Evolutionary conservation across 2,329 filamentous ascomycete species (phyloP).

Genomic region (Penicillium decumbens): DNA sequence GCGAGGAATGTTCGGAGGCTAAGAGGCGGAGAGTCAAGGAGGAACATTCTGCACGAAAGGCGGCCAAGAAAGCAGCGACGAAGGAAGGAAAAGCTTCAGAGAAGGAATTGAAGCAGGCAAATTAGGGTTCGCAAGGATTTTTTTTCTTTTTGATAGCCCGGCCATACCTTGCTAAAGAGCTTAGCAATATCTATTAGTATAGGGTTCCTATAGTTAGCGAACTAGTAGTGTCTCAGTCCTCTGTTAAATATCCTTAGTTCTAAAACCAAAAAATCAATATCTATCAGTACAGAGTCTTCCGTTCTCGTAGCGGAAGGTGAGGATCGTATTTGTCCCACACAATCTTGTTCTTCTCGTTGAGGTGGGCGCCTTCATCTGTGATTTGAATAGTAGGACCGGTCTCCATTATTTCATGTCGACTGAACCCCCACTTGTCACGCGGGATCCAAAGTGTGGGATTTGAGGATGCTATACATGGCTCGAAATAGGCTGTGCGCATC

Average conservation of each 20-base stretch:
- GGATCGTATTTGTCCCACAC: conserved; percentile 57
- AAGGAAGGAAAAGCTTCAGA: too few species aligned
- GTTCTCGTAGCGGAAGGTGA: conserved; percentile 53
- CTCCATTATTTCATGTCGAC: conserved; percentile 69
- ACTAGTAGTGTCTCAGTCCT: too few species aligned
- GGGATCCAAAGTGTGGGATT: conserved; percentile 76
- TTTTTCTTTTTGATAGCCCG: too few species aligned
- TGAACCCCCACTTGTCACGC: conserved; percentile 67
- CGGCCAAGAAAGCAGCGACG: too few species aligned
- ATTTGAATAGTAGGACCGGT: conserved; percentile 68
- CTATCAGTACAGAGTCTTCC: conserved; percentile 48
- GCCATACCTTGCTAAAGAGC: too few species aligned
- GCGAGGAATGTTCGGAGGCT: too few species aligned
- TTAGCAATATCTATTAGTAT: too few species aligned
- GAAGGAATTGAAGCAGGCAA: too few species aligned
- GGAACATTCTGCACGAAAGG: too few species aligned
- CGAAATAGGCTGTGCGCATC: conserved; percentile 64
- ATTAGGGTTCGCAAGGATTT: too few species aligned
- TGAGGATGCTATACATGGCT: conserved; percentile 61
- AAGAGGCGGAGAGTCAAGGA: too few species aligned
- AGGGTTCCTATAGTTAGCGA: too few species aligned
- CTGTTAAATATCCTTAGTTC: background rate
- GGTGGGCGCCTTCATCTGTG: conserved; percentile 67
- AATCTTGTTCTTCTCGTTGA: conserved; percentile 66
- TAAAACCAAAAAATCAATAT: background rate